These are phyloP conservation scores for Fonsecaea erecta DNA, from an alignment of 2,329 filamentous ascomycete species.

Conservation along the genomic window DNA sequence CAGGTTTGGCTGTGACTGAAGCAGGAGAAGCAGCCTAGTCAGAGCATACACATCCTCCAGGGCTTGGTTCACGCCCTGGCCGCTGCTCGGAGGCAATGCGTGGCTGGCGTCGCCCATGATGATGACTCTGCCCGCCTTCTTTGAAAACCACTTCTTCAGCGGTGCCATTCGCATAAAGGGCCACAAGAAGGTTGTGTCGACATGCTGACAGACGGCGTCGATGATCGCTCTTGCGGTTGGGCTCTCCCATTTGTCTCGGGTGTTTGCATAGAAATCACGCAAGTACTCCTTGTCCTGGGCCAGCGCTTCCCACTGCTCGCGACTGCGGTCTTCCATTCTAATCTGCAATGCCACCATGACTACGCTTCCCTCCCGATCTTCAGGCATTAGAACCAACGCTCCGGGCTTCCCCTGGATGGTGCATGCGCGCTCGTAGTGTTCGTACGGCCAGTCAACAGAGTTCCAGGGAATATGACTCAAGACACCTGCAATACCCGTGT, in stretches of 20 bases:
- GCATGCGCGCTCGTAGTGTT: constrained; percentile 40
- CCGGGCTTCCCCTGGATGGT: constrained; percentile 45
- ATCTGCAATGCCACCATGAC: constrained; percentile 45
- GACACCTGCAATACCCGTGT: constrained; percentile 53
- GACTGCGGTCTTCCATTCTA: constrained; percentile 40
- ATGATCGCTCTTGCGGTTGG: constrained; percentile 46
- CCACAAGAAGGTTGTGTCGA: constrained; percentile 47
- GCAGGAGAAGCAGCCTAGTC: constrained; percentile 46
- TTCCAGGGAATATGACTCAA: constrained; percentile 41
- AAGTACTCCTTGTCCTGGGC: constrained; percentile 40
- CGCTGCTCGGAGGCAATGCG: constrained; percentile 58
- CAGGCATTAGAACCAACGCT: constrained; percentile 46
- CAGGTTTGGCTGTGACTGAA: constrained; percentile 41
- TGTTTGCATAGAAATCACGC: constrained; percentile 22
- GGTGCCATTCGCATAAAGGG: constrained; percentile 56
- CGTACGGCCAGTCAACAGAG: constrained; percentile 22
- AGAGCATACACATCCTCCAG: constrained; percentile 60
- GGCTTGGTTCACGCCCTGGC: constrained; percentile 61
- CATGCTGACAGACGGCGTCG: constrained; percentile 25
- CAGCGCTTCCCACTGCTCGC: constrained; percentile 43
- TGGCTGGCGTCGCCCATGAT: constrained; percentile 64
- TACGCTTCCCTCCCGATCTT: constrained; percentile 42
- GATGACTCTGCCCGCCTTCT: constrained; percentile 51
- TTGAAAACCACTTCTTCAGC: constrained; percentile 57
- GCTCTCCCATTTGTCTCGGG: constrained; percentile 36